These are phyloP conservation scores for Penicillium crystallinum DNA, from an alignment of 495 filamentous ascomycete species.

Conservation along the genomic window DNA sequence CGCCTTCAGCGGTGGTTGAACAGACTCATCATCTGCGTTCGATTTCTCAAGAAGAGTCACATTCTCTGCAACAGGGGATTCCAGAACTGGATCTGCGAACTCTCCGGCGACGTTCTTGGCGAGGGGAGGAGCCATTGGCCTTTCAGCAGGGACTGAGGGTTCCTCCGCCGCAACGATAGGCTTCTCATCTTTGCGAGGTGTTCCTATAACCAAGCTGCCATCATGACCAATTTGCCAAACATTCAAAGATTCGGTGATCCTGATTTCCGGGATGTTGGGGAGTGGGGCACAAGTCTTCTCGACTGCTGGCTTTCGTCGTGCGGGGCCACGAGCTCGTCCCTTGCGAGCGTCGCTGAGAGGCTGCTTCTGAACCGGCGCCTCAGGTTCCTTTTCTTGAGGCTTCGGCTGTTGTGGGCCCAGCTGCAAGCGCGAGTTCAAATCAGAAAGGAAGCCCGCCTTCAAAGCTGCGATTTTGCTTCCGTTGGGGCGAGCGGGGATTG, in stretches of 20 bases:
- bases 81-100: conserved; percentile 32
- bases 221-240: conserved; percentile 48
- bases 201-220: conserved; percentile 39
- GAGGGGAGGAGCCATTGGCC: conserved; percentile 31
- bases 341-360: conserved; percentile 84
- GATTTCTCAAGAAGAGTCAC: conserved; percentile 4
- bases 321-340: conserved; percentile 80
- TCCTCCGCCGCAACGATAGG: conserved; percentile 17
- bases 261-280: conserved; percentile 39
- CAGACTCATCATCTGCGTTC: neutral
- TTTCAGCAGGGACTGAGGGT: conserved; percentile 14
- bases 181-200: conserved; percentile 16
- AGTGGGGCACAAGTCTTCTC: conserved; percentile 25
- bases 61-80: conserved; percentile 5
- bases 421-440: conserved; percentile 80
- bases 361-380: conserved; percentile 61
- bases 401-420: conserved; percentile 74
- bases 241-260: conserved; percentile 45
- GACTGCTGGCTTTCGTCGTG: conserved; percentile 65
- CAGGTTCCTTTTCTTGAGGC: conserved; percentile 58
- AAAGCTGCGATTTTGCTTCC: conserved; percentile 84
- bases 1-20: neutral
- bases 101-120: conserved; percentile 56
- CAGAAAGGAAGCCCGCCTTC: conserved; percentile 83
- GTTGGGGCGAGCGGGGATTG: conserved; percentile 71